These are phyloP conservation scores for Luvunga scandens DNA, from an alignment of 345 rosid species.

Conservation along the genomic window DNA sequence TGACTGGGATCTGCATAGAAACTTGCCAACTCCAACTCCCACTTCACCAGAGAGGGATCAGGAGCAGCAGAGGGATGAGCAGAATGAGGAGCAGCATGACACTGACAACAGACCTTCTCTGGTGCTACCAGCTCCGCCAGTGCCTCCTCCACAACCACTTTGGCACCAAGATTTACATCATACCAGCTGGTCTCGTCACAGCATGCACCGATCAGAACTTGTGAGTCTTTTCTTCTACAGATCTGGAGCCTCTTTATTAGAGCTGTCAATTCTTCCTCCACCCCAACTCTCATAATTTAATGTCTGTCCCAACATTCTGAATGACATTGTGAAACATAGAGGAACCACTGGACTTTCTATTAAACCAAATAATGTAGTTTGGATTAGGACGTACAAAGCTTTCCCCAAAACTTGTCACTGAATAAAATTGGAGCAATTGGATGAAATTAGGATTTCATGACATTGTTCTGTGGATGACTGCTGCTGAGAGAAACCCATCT, in stretches of 20 bases:
- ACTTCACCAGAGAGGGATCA: constrained; percentile 60
- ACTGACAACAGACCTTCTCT: constrained; percentile 57
- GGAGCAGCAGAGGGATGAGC: constrained; percentile 66
- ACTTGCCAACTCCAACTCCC: constrained; percentile 59
- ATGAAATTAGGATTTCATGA: neutral
- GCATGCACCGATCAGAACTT: constrained; percentile 84
- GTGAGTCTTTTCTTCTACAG: constrained; percentile 44
- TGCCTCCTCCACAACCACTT: constrained; percentile 88
- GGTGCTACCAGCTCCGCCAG: constrained; percentile 76
- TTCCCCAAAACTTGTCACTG: neutral
- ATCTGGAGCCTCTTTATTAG: neutral
- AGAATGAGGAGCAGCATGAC: constrained; percentile 48
- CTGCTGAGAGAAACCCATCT: neutral
- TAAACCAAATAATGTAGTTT: neutral
- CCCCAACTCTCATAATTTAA: neutral
- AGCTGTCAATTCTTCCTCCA: neutral
- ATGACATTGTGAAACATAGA: neutral
- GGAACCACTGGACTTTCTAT: neutral
- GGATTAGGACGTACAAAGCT: neutral
- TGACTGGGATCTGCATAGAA: constrained; percentile 92
- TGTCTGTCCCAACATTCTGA: neutral
- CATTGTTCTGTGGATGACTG: neutral
- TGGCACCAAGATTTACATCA: constrained; percentile 95
- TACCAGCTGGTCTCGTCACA: constrained; percentile 82
- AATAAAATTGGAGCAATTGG: constrained; percentile 6